A percentile compares a stretch with the other conserved stretches of the same genome.
phyloP scores from a whole-genome alignment of 805 yeast genomes.

The Candida vaughaniae region DNA sequence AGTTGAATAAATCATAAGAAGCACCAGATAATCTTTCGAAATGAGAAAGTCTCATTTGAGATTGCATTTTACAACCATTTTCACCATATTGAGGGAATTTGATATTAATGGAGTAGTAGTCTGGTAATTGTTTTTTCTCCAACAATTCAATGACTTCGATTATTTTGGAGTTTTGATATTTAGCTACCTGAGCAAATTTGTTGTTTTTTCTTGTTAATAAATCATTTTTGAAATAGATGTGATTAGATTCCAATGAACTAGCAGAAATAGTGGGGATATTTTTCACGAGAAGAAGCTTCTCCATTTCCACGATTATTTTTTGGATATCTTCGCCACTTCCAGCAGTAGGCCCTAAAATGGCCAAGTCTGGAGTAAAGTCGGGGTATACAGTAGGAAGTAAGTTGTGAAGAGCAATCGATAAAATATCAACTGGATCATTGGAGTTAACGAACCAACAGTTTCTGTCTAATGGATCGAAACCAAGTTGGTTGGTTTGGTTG shows the following conservation, averaged over 20 bases:
- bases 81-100: slow-evolving; percentile 11
- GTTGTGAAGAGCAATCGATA: slow-evolving; percentile 24
- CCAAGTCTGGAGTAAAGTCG: slow-evolving; percentile 28
- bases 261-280: slow-evolving; percentile 22
- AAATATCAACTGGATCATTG: slow-evolving; percentile 21
- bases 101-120: slow-evolving; percentile 8
- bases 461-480: slow-evolving; percentile 35
- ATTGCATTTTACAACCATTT: slow-evolving; percentile 8
- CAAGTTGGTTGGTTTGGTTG: slow-evolving; percentile 18
- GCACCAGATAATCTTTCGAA: slow-evolving; percentile 1
- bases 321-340: slow-evolving; percentile 13
- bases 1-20: slow-evolving; percentile 6
- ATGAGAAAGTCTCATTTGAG: neutral
- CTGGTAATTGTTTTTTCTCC: slow-evolving; percentile 7
- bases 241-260: slow-evolving; percentile 25
- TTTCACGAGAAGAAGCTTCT: slow-evolving; percentile 7
- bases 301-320: slow-evolving; percentile 3
- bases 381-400: slow-evolving; percentile 26
- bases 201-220: slow-evolving; percentile 18
- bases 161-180: slow-evolving; percentile 25
- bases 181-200: slow-evolving; percentile 20
- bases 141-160: slow-evolving; percentile 19
- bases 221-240: slow-evolving; percentile 35
- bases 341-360: slow-evolving; percentile 35
- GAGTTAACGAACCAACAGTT: slow-evolving; percentile 35